phyloP scores from a whole-genome alignment of 2,329 filamentous ascomycete genomes.

The Amauroascus niger region DNA sequence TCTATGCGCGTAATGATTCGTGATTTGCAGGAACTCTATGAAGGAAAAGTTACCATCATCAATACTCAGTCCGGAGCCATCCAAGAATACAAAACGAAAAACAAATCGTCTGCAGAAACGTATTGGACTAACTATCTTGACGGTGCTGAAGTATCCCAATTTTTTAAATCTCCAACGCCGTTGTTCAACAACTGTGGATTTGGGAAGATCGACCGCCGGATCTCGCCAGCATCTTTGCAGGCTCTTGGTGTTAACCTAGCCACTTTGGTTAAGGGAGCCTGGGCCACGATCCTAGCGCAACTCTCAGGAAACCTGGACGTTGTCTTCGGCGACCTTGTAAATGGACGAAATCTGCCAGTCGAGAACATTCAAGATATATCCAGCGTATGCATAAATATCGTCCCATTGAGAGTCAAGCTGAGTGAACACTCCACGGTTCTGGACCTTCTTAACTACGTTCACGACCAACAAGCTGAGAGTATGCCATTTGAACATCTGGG shows the following conservation, averaged over 20 bases:
- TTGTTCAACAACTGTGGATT: not conserved
- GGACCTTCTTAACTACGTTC: conserved; percentile 41
- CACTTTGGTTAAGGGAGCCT: conserved; percentile 50
- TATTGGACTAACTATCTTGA: conserved; percentile 50
- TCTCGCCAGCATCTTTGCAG: conserved; percentile 12
- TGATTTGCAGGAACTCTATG: conserved; percentile 44
- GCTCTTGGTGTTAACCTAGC: conserved; percentile 47
- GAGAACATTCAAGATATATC: conserved; percentile 42
- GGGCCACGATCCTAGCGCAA: conserved; percentile 48
- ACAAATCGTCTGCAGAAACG: conserved; percentile 28
- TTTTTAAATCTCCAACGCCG: not conserved
- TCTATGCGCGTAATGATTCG: conserved; percentile 47
- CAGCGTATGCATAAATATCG: conserved; percentile 53
- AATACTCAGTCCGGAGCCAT: conserved; percentile 24
- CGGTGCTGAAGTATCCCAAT: conserved; percentile 38
- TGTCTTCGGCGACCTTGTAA: conserved; percentile 52
- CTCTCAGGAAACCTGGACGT: conserved; percentile 42
- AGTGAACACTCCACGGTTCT: conserved; percentile 34
- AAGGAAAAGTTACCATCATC: conserved; percentile 22
- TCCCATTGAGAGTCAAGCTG: conserved; percentile 49
- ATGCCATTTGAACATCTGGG: conserved; percentile 4
- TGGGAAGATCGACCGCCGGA: not conserved
- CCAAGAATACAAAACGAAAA: not conserved
- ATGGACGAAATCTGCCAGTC: conserved; percentile 47
- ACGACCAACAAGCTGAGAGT: conserved; percentile 36